These are phyloP conservation scores for Eimeria necatrix DNA, from an alignment of 169 alveolate species.

Conservation along the genomic window DNA sequence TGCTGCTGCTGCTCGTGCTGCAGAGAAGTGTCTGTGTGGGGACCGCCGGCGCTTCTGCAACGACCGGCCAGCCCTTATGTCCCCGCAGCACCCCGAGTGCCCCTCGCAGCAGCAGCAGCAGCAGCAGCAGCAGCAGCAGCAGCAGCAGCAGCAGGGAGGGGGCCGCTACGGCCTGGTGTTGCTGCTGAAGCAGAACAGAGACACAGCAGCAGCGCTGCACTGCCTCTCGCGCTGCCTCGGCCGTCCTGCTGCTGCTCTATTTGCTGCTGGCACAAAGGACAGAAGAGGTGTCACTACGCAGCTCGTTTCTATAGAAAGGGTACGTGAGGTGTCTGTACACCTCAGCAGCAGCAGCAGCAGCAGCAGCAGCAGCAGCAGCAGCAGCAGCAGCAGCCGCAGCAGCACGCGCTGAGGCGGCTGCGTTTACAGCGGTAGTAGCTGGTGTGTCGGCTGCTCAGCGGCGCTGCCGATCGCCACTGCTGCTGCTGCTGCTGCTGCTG, in stretches of 20 bases:
- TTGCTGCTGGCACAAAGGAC: slow-evolving; percentile 78
- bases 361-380: neutral
- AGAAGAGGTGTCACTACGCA: slow-evolving; percentile 72
- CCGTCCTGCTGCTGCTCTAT: neutral
- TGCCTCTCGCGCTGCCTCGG: neutral
- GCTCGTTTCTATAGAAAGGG: neutral
- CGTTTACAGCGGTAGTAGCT: neutral
- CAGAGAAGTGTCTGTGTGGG: neutral
- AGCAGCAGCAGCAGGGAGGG: neutral
- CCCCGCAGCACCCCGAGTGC: neutral
- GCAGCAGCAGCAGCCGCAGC: neutral
- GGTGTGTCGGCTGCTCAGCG: neutral
- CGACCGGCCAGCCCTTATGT: neutral
- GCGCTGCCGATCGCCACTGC: neutral
- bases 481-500: neutral
- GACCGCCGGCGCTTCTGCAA: neutral
- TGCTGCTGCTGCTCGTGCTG: neutral
- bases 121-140: neutral
- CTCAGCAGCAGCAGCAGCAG: neutral
- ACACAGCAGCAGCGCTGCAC: slow-evolving; percentile 40
- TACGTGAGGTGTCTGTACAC: neutral
- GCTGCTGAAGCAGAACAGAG: slow-evolving; percentile 38
- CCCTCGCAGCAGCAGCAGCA: no score
- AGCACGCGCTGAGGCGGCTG: neutral
- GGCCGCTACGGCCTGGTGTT: neutral